Evolutionary conservation across 2,329 filamentous ascomycete species (phyloP).

Genomic region (Rugonectria rugulosa): DNA sequence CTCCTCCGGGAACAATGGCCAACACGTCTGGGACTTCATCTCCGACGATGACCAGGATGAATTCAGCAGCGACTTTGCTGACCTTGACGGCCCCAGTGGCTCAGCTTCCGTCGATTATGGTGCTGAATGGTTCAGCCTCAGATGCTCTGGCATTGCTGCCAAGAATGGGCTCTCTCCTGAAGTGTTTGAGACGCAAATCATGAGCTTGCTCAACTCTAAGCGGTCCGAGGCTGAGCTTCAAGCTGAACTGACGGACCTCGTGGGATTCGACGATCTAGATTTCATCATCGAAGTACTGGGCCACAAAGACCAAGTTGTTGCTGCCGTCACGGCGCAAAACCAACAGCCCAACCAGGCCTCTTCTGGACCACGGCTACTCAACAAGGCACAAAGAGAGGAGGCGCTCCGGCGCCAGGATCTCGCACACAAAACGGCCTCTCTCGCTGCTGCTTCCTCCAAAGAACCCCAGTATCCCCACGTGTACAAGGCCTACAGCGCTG

Average conservation of each 20-base stretch:
- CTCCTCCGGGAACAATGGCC: conserved; percentile 67
- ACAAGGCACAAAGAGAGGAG: conserved; percentile 79
- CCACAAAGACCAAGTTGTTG: conserved; percentile 73
- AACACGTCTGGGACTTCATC: conserved; percentile 94
- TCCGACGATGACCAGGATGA: conserved; percentile 75
- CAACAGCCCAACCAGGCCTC: conserved; percentile 47
- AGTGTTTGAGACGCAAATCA: conserved; percentile 80
- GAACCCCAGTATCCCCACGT: conserved; percentile 91
- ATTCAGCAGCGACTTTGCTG: conserved; percentile 71
- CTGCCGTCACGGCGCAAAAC: conserved; percentile 48
- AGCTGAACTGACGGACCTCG: conserved; percentile 84
- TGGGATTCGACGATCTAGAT: conserved; percentile 93
- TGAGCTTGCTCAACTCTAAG: conserved; percentile 74
- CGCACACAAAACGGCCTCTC: conserved; percentile 79
- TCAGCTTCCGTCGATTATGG: conserved; percentile 54
- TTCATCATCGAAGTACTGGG: conserved; percentile 90
- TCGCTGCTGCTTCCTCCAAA: conserved; percentile 75
- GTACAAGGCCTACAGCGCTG: conserved; percentile 82
- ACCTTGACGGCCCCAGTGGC: conserved; percentile 45
- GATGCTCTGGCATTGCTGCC: conserved; percentile 71
- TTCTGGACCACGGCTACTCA: conserved; percentile 66
- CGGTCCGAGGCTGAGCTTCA: conserved; percentile 85
- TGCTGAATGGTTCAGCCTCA: conserved; percentile 73
- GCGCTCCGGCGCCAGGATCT: conserved; percentile 77
- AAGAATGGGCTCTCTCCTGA: conserved; percentile 72